These are phyloP conservation scores for Eragrostis nindensis DNA, from an alignment of 176 grass and related monocot species.

Conservation along the genomic window DNA sequence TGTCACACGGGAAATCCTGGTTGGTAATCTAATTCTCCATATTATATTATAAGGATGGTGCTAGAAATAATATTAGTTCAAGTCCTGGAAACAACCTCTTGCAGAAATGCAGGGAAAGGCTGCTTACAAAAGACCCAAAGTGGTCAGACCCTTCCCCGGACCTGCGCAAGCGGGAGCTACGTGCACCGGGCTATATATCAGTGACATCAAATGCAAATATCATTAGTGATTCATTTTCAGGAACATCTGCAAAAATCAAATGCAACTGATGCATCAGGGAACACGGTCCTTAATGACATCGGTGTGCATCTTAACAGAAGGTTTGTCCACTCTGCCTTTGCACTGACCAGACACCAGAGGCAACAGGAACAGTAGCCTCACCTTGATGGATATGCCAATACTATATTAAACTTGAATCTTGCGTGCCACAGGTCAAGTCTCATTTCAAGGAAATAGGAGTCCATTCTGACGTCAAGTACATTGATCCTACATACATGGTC, in stretches of 20 bases:
- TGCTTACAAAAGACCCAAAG: no score
- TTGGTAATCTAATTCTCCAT: not conserved
- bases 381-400: not conserved
- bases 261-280: conserved; percentile 88
- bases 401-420: conserved; percentile 20
- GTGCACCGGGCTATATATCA: no score
- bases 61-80: conserved; percentile 1
- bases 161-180: no score
- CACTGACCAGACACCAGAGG: not conserved
- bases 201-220: no score
- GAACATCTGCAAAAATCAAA: conserved; percentile 80
- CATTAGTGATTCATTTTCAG: conserved; percentile 54
- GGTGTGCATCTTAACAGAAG: conserved; percentile 89
- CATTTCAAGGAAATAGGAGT: conserved; percentile 80
- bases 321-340: conserved; percentile 42
- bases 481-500: conserved; percentile 98
- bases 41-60: conserved; percentile 10
- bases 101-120: no score
- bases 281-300: conserved; percentile 83
- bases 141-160: no score
- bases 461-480: conserved; percentile 91
- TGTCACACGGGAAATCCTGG: not conserved
- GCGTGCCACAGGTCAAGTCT: conserved; percentile 74
- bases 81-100: no score
- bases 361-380: not conserved